Evolutionary conservation across 140 eudicot species (phyloP), one percentile per base, ranked within the genome.

Genomic region (Stevia rebaudiana): DNA sequence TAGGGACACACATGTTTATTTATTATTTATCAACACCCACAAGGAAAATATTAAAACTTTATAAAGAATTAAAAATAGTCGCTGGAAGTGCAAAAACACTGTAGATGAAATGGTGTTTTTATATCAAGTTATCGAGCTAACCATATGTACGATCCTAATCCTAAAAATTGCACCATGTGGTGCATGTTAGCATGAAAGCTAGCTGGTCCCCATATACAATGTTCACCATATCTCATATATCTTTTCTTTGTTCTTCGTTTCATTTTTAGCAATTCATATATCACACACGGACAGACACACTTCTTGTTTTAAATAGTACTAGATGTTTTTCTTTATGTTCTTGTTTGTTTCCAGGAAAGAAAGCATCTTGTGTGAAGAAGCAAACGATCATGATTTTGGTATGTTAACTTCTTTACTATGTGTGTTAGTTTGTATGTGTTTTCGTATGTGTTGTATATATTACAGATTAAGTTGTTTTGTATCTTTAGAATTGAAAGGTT

Each of bases 171-270:
- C 66, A 46, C 86, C 81, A 74, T 79, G 83, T 79, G 89, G 89
- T 82, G 89, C 95, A 84, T 77, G 87, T 83, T 83, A 83, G 80
- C 81, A 72, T 77, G 82, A 73, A 66, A 76, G 67, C 77, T 75
- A 68, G 59, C 77, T 87, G 94, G 94, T 87, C 95, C 95, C 91
- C 86, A 69, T 63, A 65, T 61, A 63, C 47, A 61, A 35, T 53
- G 62, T 33, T 65, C 70, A 42, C 30, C 21, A 56, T 39, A 31
- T 57, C 18, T n/a, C 23, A 16, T 48, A 19, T 53, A 16, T 50
- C 47, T 64, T 39, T 37, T 63, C 46, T 73, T 52, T 54, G 24
- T 57, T 63, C 36, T 69, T 57, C 16, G 68, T 62, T 60, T 71
- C 37, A 15, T 57, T 35, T 59, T 13, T 31, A 11, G 55, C 8